A percentile compares a stretch with the other conserved stretches of the same genome.
These are phyloP conservation scores for Fusarium protoensiforme DNA, from an alignment of 2,329 filamentous ascomycete species.

Conservation along the genomic window DNA sequence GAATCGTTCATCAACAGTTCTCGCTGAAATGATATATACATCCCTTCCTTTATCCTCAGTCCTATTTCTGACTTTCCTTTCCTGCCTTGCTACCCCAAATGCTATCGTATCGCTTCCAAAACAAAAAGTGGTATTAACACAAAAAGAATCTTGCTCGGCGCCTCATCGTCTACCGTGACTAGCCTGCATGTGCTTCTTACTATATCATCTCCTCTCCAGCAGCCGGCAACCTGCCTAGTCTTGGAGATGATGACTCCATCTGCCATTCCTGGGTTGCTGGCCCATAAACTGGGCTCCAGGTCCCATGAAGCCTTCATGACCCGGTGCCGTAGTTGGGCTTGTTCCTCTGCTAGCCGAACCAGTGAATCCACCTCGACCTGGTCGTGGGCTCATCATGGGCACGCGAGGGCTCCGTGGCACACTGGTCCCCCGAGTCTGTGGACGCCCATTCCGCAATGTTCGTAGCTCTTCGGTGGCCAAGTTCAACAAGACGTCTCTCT, in stretches of 20 bases:
- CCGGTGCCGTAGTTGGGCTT: constrained; percentile 57
- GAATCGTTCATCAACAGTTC: background rate
- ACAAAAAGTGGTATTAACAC: constrained; percentile 13
- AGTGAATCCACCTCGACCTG: constrained; percentile 44
- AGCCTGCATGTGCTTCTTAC: background rate
- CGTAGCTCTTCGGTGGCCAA: constrained; percentile 61
- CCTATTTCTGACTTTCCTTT: constrained; percentile 1
- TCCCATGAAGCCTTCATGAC: constrained; percentile 42
- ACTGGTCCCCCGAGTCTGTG: constrained; percentile 67
- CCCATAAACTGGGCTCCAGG: constrained; percentile 54
- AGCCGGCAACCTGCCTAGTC: constrained; percentile 43
- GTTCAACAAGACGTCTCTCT: constrained; percentile 64
- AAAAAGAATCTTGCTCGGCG: constrained; percentile 1
- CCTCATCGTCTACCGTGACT: background rate
- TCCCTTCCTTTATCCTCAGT: background rate
- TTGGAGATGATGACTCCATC: constrained; percentile 59
- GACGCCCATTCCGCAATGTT: constrained; percentile 58
- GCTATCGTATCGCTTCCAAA: constrained; percentile 5
- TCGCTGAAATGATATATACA: background rate
- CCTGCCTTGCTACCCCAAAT: constrained; percentile 9
- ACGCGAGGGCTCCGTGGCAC: constrained; percentile 68
- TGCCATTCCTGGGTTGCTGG: constrained; percentile 51
- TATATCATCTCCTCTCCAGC: background rate
- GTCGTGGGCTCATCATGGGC: constrained; percentile 63
- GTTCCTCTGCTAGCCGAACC: constrained; percentile 60